These are phyloP conservation scores for Tetrahymena thermophila DNA, from an alignment of 73 alveolate genomes.

Conservation along the genomic window DNA sequence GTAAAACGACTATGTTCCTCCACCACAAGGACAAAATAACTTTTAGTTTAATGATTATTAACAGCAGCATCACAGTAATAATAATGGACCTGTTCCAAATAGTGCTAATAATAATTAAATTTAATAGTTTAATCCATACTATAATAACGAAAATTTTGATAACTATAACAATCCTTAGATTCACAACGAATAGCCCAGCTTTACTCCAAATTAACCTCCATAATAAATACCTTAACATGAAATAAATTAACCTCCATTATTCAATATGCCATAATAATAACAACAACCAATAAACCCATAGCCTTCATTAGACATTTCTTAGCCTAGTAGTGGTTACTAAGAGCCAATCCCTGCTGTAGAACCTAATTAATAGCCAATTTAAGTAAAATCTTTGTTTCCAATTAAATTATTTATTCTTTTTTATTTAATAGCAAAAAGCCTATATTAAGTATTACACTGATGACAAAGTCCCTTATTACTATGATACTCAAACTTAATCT, in stretches of 20 bases:
- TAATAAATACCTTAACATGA: neutral
- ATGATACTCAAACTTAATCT: neutral
- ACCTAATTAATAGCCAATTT: neutral
- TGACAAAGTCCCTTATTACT: neutral
- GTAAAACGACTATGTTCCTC: neutral
- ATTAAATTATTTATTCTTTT: neutral
- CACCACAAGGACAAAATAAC: neutral
- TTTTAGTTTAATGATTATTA: neutral
- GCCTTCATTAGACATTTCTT: neutral
- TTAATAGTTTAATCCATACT: neutral
- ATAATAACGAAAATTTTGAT: neutral
- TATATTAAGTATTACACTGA: neutral
- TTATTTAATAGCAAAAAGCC: neutral
- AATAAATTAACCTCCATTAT: neutral
- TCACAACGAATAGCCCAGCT: neutral
- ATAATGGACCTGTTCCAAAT: neutral
- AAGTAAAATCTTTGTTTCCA: neutral
- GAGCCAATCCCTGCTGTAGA: neutral
- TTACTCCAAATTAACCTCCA: neutral
- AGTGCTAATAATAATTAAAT: neutral
- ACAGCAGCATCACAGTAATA: neutral
- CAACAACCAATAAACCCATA: neutral
- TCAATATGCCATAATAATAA: neutral
- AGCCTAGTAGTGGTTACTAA: neutral
- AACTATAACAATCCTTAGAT: neutral